Base-by-base conservation (phyloP, 2,329 filamentous ascomycete species). In the Sclerotinia minor region DNA sequence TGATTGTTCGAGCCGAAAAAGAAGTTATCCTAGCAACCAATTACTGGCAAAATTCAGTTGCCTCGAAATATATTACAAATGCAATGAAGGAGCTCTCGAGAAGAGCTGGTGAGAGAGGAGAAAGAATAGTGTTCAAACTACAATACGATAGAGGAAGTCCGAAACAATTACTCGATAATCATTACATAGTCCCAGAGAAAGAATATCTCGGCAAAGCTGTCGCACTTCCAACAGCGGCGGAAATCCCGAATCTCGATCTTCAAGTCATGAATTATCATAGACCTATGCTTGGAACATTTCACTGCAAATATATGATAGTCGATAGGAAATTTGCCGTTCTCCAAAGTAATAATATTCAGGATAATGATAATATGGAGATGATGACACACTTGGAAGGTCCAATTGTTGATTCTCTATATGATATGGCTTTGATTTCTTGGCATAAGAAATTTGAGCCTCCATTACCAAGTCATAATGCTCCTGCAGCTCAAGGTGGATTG, bases 341-440 rank as follows among this genome's bases (percentile, higher is more conserved):
- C 1, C 89, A 91, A 78, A 93, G 90, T 79, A 92, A 92, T 76
- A 94, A 94, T 73, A 90, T 94, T 61, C 83, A 87, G 77, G 87
- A 92, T 71, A 94, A 92, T 65, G 89, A 91, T 72, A 94, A 94
- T 71, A 69, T 93, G 67, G 91, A 94, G 77, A 93, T 94, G 91
- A 88, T 92, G 84, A 82, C 85, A 3, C 90, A 92, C 67, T 76
- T 92, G 0, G 90, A 94, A 78, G 91, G 91, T 0, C 86, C 89
- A 0, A 90, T 94, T 68, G 90, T 94, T 0, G 89, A 93, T 73
- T 86, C 87, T 1, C 78, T 94, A 32, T 93, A 92, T 75, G 91
- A 94, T 71, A 88, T 88, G 71, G 89, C 89, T 0, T 76, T 93
- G 50, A 82, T 93, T 9, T 89, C 88, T 0, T 94, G 91, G 91